Conservation (phyloP, 495 filamentous ascomycete genomes). For the Aspergillus taichungensis region DNA sequence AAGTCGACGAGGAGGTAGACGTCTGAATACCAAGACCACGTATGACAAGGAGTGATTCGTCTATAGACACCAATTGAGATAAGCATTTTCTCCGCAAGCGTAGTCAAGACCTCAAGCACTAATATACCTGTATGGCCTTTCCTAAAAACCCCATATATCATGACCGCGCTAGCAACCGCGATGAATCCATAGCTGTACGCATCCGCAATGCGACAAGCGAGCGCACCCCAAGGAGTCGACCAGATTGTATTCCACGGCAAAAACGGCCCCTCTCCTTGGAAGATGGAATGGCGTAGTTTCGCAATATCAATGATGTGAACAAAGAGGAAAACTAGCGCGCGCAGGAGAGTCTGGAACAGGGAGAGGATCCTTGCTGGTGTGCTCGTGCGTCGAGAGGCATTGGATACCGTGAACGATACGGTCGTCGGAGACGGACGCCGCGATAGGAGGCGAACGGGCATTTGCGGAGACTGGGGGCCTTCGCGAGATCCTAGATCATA, state of each 20-base stretch:
- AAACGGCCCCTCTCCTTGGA: conserved; percentile 13
- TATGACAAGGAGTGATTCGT: conserved; percentile 83
- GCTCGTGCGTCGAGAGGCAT: conserved; percentile 48
- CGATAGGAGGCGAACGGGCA: conserved; percentile 49
- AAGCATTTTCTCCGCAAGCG: neutral
- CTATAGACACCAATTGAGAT: conserved; percentile 19
- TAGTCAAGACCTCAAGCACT: neutral
- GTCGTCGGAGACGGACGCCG: conserved; percentile 77
- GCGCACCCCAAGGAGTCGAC: conserved; percentile 21
- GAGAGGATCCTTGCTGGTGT: conserved; percentile 48
- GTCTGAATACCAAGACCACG: conserved; percentile 90
- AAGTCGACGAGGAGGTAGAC: conserved; percentile 53
- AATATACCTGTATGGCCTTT: conserved; percentile 41
- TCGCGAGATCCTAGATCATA: too few relatives aligned
- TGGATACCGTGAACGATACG: conserved; percentile 79
- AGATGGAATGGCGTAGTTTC: conserved; percentile 23
- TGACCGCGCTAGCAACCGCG: conserved; percentile 19
- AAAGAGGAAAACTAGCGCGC: conserved; percentile 31
- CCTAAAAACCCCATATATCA: conserved; percentile 40
- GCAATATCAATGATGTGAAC: conserved; percentile 34
- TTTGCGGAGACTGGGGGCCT: conserved; percentile 2
- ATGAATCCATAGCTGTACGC: conserved; percentile 24
- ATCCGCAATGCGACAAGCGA: conserved; percentile 29
- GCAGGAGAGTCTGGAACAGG: conserved; percentile 40
- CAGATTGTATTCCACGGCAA: conserved; percentile 25